A percentile compares a stretch with the other conserved stretches of the same genome.
phyloP scores from a whole-genome alignment of 2,329 filamentous ascomycete genomes.

The Fusarium newnesense region DNA sequence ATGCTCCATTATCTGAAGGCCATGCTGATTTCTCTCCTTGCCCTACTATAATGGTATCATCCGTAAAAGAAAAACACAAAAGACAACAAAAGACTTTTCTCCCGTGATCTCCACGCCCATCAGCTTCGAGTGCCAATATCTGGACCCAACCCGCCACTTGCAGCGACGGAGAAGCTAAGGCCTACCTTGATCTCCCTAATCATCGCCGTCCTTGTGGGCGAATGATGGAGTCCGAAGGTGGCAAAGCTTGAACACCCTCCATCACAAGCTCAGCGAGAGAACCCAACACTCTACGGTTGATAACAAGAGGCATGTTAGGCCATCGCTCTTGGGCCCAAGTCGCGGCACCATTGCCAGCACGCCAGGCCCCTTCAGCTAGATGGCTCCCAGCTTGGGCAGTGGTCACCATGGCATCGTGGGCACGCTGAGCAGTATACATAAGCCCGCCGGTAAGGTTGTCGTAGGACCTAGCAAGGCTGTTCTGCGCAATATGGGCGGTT shows the following conservation, averaged over 20 bases:
- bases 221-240: slow-evolving; percentile 18
- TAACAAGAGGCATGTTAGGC: neutral
- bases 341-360: neutral
- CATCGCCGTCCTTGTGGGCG: slow-evolving; percentile 1
- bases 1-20: neutral
- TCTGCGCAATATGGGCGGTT: neutral
- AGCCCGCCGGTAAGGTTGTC: neutral
- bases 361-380: slow-evolving; percentile 8
- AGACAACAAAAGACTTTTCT: neutral
- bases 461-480: slow-evolving; percentile 10
- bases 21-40: neutral
- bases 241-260: slow-evolving; percentile 19
- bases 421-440: neutral
- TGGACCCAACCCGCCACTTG: neutral
- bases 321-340: slow-evolving; percentile 8
- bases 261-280: neutral
- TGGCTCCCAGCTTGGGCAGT: slow-evolving; percentile 1
- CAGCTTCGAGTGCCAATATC: neutral
- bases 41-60: neutral
- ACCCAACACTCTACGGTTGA: neutral
- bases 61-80: neutral
- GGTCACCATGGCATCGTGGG: slow-evolving; percentile 3
- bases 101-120: neutral
- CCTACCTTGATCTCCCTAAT: neutral
- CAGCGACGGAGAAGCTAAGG: neutral